These are phyloP conservation scores for Leptographium radiaticola DNA, from an alignment of 2,329 filamentous ascomycete genomes.

Conservation along the genomic window DNA sequence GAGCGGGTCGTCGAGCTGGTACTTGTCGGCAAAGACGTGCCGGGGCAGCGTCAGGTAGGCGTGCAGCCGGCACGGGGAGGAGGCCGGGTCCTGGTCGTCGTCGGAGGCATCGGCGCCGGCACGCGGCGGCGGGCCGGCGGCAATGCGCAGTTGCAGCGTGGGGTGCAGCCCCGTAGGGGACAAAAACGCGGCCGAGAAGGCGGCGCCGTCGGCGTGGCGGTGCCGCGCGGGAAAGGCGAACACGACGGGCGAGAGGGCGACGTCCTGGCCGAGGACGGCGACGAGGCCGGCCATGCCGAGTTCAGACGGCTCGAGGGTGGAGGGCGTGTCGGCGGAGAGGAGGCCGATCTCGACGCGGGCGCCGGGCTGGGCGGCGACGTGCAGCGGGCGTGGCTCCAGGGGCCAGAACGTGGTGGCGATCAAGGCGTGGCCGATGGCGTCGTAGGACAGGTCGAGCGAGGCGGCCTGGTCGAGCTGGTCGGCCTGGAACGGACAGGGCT, in stretches of 20 bases:
- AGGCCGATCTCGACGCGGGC: constrained; percentile 71
- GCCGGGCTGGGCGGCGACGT: constrained; percentile 24
- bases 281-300: constrained; percentile 67
- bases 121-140: constrained; percentile 34
- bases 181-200: constrained; percentile 53
- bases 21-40: constrained; percentile 71
- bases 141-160: constrained; percentile 55
- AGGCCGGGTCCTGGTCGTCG: constrained; percentile 15
- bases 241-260: constrained; percentile 57
- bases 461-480: constrained; percentile 36
- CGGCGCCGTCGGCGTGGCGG: constrained; percentile 35
- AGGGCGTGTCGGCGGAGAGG: constrained; percentile 49
- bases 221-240: constrained; percentile 81
- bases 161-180: constrained; percentile 73
- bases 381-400: constrained; percentile 25
- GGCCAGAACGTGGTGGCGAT: constrained; percentile 55
- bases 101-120: constrained; percentile 6
- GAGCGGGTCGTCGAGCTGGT: constrained; percentile 64
- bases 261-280: constrained; percentile 63
- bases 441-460: constrained; percentile 66
- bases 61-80: constrained; percentile 50
- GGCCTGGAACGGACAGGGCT: constrained; percentile 35
- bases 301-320: constrained; percentile 53
- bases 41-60: constrained; percentile 75
- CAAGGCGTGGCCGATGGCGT: constrained; percentile 51